Evolutionary conservation across 1,139 yeast species (phyloP), one percentile per base, ranked within the genome.

Genomic region (Blastobotrys buckinghamii): DNA sequence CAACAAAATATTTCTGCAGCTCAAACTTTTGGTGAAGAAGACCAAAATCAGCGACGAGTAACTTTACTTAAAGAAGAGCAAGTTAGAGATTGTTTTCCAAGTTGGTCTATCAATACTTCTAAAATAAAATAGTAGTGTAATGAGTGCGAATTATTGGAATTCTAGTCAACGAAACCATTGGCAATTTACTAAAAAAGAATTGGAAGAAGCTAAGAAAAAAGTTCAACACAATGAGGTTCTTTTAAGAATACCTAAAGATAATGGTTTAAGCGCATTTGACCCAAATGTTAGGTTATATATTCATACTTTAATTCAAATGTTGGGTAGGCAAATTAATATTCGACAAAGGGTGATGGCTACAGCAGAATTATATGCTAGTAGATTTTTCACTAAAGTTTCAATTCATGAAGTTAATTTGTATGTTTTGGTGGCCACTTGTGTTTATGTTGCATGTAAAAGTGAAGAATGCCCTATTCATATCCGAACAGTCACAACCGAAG

Each of bases 391-490:
- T 1, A 74, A 77, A 46, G 94, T 82, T 0, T 81, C 89, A 27
- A 68, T 88, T 32, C 79, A 83, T 55, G 98, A 92, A 63, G 77
- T 90, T 51, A 92, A 92, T 61, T 73, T 85, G 1, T 90, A 89
- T 61, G 69, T 89, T 47, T 67, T 90, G 54, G 83, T 88, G 7
- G 82, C 97, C 0, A 82, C 97, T 0, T 83, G 95, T 59, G 74
- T 90, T 4, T 92, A 92, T 61, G 77, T 92, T 42, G 92, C 97
- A 0, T 85, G 96, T 69, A 92, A 92, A 63, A 84, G 89, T 34
- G 97, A 92, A 64, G 98, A 92, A 64, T 84, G 89, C 59, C 97
- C 98, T 1, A 95, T 86, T 62, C 97, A 92, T 63, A 89, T 92
- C 9, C 72, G 97, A 50, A 78, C 90, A 1, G 76, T 92, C 13